phyloP scores from a whole-genome alignment of 2,329 filamentous ascomycete species.

The Rhinocladiella mackenziei region DNA sequence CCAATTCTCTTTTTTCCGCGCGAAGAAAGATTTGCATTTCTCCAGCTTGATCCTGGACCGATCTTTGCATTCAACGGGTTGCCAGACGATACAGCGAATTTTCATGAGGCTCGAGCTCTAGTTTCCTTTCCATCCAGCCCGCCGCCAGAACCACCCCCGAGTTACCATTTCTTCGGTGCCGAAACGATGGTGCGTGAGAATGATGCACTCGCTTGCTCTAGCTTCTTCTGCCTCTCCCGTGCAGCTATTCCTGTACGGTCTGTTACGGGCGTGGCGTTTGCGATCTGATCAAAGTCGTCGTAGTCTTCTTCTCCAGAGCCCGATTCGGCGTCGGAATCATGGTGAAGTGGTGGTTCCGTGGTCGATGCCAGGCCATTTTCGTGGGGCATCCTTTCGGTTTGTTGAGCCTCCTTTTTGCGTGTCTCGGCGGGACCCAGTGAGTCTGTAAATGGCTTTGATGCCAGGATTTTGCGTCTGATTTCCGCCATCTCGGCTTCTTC shows the following conservation, averaged over 20 bases:
- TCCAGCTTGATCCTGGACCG: no score
- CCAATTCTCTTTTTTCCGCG: no score
- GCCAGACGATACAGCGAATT: no score
- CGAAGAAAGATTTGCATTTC: no score
- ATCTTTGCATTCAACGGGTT: no score
- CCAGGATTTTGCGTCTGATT: slow-evolving; percentile 81
- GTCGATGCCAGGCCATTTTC: slow-evolving; percentile 10
- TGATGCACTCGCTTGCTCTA: slow-evolving; percentile 47
- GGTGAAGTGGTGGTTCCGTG: slow-evolving; percentile 28
- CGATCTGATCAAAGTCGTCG: slow-evolving; percentile 81
- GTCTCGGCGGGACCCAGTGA: slow-evolving; percentile 27
- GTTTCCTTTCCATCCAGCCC: no score
- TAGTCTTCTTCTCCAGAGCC: slow-evolving; percentile 66
- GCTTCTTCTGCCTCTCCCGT: slow-evolving; percentile 54
- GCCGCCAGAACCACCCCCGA: no score
- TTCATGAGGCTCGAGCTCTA: no score
- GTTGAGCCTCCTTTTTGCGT: slow-evolving; percentile 46
- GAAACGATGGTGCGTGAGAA: slow-evolving; percentile 49
- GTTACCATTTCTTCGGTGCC: slow-evolving; percentile 47
- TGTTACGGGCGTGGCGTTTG: slow-evolving; percentile 83
- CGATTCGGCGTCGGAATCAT: slow-evolving; percentile 65
- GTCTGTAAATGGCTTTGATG: slow-evolving; percentile 81
- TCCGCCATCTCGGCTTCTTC: slow-evolving; percentile 88
- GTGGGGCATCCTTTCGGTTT: slow-evolving; percentile 58
- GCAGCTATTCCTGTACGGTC: slow-evolving; percentile 72